Base-by-base conservation (phyloP, 768 basidiomycete species). In the Lactifluus subvellereus region DNA sequence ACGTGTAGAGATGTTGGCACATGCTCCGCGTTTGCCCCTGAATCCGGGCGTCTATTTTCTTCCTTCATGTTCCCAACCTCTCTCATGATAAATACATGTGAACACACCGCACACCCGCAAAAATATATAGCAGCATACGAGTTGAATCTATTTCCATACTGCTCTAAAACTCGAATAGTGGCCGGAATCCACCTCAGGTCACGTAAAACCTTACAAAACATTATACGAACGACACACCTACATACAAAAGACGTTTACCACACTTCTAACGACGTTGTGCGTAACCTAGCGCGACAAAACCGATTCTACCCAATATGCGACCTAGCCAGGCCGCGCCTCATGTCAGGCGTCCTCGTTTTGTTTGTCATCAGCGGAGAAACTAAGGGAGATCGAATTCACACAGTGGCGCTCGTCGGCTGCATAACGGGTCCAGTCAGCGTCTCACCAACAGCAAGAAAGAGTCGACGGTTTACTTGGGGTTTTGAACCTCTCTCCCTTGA, bases 311-410 rank as follows among this genome's bases (percentile, higher is more conserved):
- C 27, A 33, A 20, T 42, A 35, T 50, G 59, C 58, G 48, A 27
- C 59, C 53, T 10, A 51, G 53, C 58, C 20, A 48, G 27, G 40
- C 13, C 52, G 43, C 37, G 37, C 56, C 61, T 53, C 32, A 52
- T 43, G 6, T 57, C 49, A 57, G 22, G 38, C 33, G 32, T n/a
- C 13, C 35, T 11, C 37, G 20, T 33, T 18, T 16, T 51, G 1
- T 55, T 69, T 68, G 18, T 70, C 70, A 57, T 82, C 82, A 0
- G 85, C 81, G 20, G 77, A 73, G 76, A 95, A 95, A 61, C 80
- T 89, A 54, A 97, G 76, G 3, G 91, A 93, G 66, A 97, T 72
- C 4, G 91, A 94, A 72, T 96, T 97, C 62, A 96, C 91, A 69
- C 91, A 92, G 71, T 94, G 91, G 40, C 91, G 84, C 71, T 93